Conservation (phyloP, 306 rosid species). For the Pyrus betulifolia region DNA sequence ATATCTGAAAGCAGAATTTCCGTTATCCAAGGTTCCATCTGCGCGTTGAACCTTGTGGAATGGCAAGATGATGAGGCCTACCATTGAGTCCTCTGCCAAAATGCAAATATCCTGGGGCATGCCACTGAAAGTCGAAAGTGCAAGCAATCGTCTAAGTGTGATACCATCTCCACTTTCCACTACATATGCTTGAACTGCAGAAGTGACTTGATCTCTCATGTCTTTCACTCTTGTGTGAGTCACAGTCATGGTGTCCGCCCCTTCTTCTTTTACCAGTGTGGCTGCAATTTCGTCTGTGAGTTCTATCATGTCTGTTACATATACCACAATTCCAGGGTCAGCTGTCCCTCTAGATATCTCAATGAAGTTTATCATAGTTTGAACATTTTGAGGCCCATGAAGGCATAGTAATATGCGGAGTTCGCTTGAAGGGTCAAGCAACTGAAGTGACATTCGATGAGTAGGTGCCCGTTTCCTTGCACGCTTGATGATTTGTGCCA, state of each 20-base stretch:
- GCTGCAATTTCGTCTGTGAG: constrained; percentile 57
- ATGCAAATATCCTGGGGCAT: constrained; percentile 59
- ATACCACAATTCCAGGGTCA: constrained; percentile 55
- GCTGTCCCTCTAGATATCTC: constrained; percentile 63
- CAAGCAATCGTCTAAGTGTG: constrained; percentile 44
- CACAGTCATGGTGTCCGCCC: constrained; percentile 37
- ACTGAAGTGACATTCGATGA: constrained; percentile 63
- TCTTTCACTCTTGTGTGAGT: constrained; percentile 35
- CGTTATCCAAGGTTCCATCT: constrained; percentile 52
- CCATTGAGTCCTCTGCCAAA: constrained; percentile 68
- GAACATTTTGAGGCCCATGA: constrained; percentile 59
- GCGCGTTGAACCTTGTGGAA: constrained; percentile 57
- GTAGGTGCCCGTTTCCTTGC: constrained; percentile 66
- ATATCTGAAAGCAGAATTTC: constrained; percentile 60
- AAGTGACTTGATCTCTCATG: constrained; percentile 58
- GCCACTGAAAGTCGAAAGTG: constrained; percentile 46
- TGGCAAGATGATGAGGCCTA: constrained; percentile 72
- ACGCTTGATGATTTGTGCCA: constrained; percentile 66
- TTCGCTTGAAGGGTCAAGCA: constrained; percentile 55
- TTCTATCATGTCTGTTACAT: constrained; percentile 71
- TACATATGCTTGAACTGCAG: constrained; percentile 44
- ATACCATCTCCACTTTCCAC: constrained; percentile 40
- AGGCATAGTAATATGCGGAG: constrained; percentile 56
- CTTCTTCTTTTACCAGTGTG: constrained; percentile 41
- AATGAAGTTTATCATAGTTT: constrained; percentile 60